A percentile compares a stretch with the other conserved stretches of the same genome.
Evolutionary conservation across 208 protist genomes (phyloP).

Genomic region (Wallacemonas sp.): DNA sequence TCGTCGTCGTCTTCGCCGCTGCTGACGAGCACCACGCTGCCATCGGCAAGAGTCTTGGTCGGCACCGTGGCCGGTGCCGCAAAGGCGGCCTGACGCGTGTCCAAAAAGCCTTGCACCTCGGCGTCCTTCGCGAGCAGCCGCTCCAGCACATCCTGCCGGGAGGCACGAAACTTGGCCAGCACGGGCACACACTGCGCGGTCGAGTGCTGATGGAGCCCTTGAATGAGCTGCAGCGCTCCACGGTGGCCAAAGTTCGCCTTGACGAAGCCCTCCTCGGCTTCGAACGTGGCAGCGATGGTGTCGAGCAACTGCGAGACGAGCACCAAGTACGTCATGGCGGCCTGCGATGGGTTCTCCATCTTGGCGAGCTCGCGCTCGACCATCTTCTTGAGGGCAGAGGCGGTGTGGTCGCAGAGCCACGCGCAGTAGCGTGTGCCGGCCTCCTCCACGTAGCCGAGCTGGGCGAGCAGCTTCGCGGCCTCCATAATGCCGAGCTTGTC

Average conservation of each 20-base stretch:
- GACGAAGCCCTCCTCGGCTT: conserved; percentile 73
- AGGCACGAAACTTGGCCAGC: conserved; percentile 67
- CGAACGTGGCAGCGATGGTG: conserved; percentile 75
- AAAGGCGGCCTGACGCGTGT: conserved; percentile 3
- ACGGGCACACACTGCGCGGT: conserved; percentile 82
- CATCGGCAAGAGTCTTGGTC: not conserved
- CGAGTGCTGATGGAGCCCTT: conserved; percentile 58
- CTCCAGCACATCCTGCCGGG: conserved; percentile 53
- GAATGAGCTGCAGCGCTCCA: conserved; percentile 56
- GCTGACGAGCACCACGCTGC: conserved; percentile 1
- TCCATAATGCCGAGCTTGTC: conserved; percentile 80
- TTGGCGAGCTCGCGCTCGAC: conserved; percentile 74
- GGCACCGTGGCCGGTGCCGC: not conserved
- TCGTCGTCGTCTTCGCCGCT: conserved; percentile 17
- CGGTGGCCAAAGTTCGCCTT: conserved; percentile 54
- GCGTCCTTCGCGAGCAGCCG: conserved; percentile 29
- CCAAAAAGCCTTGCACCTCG: not conserved
- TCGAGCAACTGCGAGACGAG: conserved; percentile 82
- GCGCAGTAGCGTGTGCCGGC: conserved; percentile 56
- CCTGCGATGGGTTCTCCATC: conserved; percentile 64
- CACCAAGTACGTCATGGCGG: conserved; percentile 71
- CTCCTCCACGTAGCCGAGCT: conserved; percentile 44
- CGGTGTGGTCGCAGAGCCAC: conserved; percentile 73
- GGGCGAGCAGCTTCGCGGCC: conserved; percentile 42
- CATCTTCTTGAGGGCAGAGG: conserved; percentile 51